Evolutionary conservation across 306 rosid genomes (phyloP).

Genomic region (Cucumis melo): DNA sequence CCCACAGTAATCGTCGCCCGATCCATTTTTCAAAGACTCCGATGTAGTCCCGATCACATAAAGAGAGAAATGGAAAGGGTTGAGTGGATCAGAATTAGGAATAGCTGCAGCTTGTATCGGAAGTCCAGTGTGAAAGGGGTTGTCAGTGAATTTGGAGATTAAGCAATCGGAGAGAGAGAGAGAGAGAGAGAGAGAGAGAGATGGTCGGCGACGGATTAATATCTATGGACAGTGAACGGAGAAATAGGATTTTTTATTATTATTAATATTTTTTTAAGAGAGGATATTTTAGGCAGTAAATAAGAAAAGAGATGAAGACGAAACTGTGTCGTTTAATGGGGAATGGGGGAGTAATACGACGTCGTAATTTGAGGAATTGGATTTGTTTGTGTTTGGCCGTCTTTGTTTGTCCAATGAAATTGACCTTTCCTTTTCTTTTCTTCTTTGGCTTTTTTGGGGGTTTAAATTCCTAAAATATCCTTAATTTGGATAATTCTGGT

Average conservation of each 20-base stretch:
- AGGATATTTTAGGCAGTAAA: constrained; percentile 8
- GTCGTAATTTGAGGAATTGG: constrained; percentile 7
- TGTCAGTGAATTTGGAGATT: background rate
- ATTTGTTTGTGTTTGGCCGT: background rate
- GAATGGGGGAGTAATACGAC: constrained; percentile 2
- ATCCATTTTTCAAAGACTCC: constrained; percentile 38
- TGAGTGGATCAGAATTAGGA: background rate
- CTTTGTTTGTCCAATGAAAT: constrained; percentile 6
- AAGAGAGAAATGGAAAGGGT: background rate
- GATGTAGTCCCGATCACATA: constrained; percentile 19
- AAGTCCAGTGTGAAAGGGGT: background rate
- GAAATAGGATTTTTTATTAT: background rate
- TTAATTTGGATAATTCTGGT: background rate
- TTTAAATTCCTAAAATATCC: constrained; percentile 2
- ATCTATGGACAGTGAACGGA: background rate
- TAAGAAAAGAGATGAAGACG: constrained; percentile 2
- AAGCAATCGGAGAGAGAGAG: background rate
- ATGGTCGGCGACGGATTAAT: constrained; percentile 13
- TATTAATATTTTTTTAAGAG: background rate
- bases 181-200: background rate
- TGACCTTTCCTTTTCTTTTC: background rate
- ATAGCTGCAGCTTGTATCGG: background rate
- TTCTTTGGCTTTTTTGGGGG: background rate
- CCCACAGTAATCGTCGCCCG: constrained; percentile 55
- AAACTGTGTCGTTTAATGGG: constrained; percentile 10